Percentiles rank a stretch among this genome's conserved stretches.
Conservation (phyloP, 2,329 filamentous ascomycete genomes). For the Cercospora beticola region DNA sequence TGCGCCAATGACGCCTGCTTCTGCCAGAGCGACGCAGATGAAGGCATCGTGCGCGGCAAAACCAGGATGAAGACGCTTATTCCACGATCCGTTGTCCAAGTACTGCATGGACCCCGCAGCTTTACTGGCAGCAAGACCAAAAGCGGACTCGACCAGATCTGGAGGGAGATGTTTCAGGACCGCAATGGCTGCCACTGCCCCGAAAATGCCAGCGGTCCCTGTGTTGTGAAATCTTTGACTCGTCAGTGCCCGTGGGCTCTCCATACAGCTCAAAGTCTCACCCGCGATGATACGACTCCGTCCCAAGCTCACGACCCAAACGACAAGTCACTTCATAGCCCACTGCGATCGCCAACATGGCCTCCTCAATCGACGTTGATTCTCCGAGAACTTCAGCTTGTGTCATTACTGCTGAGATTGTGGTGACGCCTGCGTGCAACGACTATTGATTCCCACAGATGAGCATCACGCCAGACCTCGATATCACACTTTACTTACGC, state of each 20-base stretch:
- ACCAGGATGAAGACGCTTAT: slow-evolving; percentile 43
- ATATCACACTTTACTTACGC: slow-evolving; percentile 18
- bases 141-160: slow-evolving; percentile 36
- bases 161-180: slow-evolving; percentile 33
- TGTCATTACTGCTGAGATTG: slow-evolving; percentile 42
- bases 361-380: slow-evolving; percentile 21
- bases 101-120: slow-evolving; percentile 44
- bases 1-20: slow-evolving; percentile 38
- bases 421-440: slow-evolving; percentile 45
- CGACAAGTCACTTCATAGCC: slow-evolving; percentile 41
- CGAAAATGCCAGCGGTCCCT: slow-evolving; percentile 41
- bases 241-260: not conserved
- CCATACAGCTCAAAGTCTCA: not conserved
- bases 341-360: slow-evolving; percentile 38
- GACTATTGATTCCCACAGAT: slow-evolving; percentile 26
- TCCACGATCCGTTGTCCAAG: slow-evolving; percentile 42
- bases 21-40: slow-evolving; percentile 39
- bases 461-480: not conserved
- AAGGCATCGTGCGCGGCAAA: slow-evolving; percentile 44
- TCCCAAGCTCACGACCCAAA: slow-evolving; percentile 38
- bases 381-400: slow-evolving; percentile 34
- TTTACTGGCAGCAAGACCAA: slow-evolving; percentile 41
- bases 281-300: slow-evolving; percentile 36
- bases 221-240: slow-evolving; percentile 41
- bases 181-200: slow-evolving; percentile 38